These are phyloP conservation scores for Gastrolobium bilobum DNA, from an alignment of 306 rosid genomes.

Conservation along the genomic window DNA sequence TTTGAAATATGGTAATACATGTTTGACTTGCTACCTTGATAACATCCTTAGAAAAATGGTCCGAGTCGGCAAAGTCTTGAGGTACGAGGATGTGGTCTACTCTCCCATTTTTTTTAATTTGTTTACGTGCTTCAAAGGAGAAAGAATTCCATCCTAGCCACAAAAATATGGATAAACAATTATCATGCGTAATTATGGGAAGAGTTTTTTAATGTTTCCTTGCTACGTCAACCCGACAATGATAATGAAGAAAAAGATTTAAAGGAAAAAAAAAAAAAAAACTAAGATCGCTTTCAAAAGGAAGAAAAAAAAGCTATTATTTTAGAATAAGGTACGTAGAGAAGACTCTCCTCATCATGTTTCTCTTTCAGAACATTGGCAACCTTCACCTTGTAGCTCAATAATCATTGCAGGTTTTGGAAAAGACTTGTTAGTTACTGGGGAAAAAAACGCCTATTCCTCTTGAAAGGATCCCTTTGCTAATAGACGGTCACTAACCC, in stretches of 20 bases:
- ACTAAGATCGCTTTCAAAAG: too few species aligned
- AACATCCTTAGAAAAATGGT: neutral
- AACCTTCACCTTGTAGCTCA: too few species aligned
- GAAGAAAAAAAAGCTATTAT: too few species aligned
- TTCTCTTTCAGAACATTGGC: too few species aligned
- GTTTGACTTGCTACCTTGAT: neutral
- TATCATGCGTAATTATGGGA: neutral
- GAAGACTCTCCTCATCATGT: neutral
- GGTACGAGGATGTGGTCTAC: neutral
- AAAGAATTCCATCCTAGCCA: neutral
- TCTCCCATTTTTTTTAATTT: neutral
- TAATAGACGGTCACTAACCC: too few species aligned
- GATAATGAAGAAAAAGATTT: neutral
- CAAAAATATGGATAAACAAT: neutral
- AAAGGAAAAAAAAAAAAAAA: neutral
- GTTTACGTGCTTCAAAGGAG: neutral
- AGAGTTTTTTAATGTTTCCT: neutral
- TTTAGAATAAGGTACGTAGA: neutral
- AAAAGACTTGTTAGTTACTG: too few species aligned
- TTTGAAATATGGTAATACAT: neutral
- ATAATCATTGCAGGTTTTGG: too few species aligned
- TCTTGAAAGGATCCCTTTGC: too few species aligned
- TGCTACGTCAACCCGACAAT: neutral
- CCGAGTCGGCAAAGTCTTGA: neutral
- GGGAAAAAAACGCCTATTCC: too few species aligned